Percentiles rank a stretch among this genome's conserved stretches.
Conservation (phyloP, 371 early-diverging fungal genomes). For the Phascolomyces articulosus region DNA sequence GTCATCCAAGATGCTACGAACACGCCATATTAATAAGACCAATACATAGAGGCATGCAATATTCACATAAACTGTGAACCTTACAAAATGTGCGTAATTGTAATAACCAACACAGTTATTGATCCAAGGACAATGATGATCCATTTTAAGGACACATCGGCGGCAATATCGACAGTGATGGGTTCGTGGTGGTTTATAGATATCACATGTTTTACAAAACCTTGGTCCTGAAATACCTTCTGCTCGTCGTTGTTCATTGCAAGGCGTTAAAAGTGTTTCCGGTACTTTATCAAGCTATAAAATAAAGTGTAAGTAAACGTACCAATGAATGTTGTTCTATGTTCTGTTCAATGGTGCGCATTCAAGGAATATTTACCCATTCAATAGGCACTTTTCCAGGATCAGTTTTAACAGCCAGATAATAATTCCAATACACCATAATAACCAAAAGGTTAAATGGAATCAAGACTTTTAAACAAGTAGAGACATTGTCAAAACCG, state of each 20-base stretch:
- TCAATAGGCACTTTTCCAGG: slow-evolving; percentile 80
- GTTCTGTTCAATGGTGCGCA: no score
- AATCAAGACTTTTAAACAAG: slow-evolving; percentile 24
- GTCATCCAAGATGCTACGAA: slow-evolving; percentile 36
- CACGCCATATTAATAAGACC: slow-evolving; percentile 34
- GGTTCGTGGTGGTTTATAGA: slow-evolving; percentile 79
- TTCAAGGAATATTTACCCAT: slow-evolving; percentile 67
- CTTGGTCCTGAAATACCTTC: slow-evolving; percentile 56
- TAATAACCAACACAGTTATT: slow-evolving; percentile 94
- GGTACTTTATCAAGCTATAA: slow-evolving; percentile 13
- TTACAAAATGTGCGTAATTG: slow-evolving; percentile 89
- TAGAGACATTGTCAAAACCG: slow-evolving; percentile 18
- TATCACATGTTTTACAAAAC: slow-evolving; percentile 74
- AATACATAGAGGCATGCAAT: slow-evolving; percentile 56
- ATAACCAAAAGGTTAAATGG: slow-evolving; percentile 68
- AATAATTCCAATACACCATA: slow-evolving; percentile 80
- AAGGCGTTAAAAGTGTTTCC: slow-evolving; percentile 13
- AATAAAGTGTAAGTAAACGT: no score
- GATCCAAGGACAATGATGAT: slow-evolving; percentile 98
- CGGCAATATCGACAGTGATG: slow-evolving; percentile 86
- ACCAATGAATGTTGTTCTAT: no score
- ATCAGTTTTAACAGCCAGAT: slow-evolving; percentile 71
- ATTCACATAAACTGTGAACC: slow-evolving; percentile 78
- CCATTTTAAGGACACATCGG: slow-evolving; percentile 88
- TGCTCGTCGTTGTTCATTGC: slow-evolving; percentile 13